Percentiles rank a stretch among this genome's conserved stretches.
Conservation (phyloP, 345 rosid genomes). For the Sisymbrium irio region DNA sequence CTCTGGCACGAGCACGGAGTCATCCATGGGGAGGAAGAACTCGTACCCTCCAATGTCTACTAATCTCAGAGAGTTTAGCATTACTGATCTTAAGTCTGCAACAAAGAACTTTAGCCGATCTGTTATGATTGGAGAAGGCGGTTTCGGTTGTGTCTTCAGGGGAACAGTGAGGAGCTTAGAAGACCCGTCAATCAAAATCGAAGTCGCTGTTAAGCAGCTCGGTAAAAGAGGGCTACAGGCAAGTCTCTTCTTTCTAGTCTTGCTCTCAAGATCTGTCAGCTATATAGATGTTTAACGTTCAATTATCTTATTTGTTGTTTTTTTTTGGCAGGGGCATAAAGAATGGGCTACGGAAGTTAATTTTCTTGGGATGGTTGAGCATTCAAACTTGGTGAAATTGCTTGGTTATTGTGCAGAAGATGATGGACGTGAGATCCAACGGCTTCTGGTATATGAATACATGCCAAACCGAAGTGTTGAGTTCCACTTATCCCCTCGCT, state of each 20-base stretch:
- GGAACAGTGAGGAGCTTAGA: constrained; percentile 55
- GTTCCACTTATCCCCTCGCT: constrained; percentile 51
- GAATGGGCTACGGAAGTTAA: constrained; percentile 95
- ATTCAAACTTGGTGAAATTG: constrained; percentile 81
- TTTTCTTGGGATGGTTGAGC: constrained; percentile 83
- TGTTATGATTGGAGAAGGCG: constrained; percentile 88
- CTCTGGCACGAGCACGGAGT: constrained; percentile 54
- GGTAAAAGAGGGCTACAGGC: constrained; percentile 82
- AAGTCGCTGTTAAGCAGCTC: constrained; percentile 88
- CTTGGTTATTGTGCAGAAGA: constrained; percentile 93
- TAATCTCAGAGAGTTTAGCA: constrained; percentile 68
- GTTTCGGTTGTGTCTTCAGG: constrained; percentile 80
- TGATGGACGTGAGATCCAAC: constrained; percentile 86
- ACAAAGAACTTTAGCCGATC: constrained; percentile 88
- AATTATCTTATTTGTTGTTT: background rate
- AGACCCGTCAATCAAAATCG: constrained; percentile 56
- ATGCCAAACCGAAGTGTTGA: constrained; percentile 85
- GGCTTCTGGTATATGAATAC: constrained; percentile 79
- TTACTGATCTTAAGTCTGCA: constrained; percentile 71
- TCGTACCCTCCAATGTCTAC: constrained; percentile 46
- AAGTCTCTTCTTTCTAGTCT: constrained; percentile 8
- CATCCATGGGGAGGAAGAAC: constrained; percentile 59
- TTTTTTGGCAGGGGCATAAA: constrained; percentile 89
- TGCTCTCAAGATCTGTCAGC: background rate
- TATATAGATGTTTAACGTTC: background rate